Conservation (phyloP, 225 moss, liverwort and hornwort genomes). For the Physcomitrellopsis africana region DNA sequence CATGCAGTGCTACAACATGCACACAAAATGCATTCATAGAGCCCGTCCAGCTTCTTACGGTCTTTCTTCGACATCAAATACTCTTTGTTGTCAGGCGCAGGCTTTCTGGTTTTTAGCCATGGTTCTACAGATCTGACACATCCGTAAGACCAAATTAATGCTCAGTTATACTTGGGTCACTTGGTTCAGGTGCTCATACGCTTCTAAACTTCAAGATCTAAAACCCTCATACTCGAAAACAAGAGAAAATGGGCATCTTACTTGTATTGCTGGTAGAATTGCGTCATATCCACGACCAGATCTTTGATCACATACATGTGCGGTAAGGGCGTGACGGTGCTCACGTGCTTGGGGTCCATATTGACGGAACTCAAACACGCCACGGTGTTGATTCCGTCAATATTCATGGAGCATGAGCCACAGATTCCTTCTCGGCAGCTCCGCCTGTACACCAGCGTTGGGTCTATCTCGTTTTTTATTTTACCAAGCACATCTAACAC, state of each 20-base stretch:
- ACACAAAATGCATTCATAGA: slow-evolving; percentile 77
- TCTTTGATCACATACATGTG: slow-evolving; percentile 83
- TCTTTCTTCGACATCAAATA: slow-evolving; percentile 57
- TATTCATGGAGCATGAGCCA: slow-evolving; percentile 80
- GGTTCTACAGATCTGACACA: slow-evolving; percentile 51
- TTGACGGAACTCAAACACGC: slow-evolving; percentile 66
- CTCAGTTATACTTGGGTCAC: background rate
- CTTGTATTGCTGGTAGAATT: slow-evolving; percentile 78
- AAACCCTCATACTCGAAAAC: no score
- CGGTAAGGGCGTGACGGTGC: slow-evolving; percentile 68
- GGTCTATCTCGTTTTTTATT: slow-evolving; percentile 71
- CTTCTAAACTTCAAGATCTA: no score
- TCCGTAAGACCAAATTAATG: background rate
- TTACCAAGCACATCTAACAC: slow-evolving; percentile 67
- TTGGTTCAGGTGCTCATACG: no score
- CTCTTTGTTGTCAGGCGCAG: slow-evolving; percentile 47
- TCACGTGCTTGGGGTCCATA: slow-evolving; percentile 39
- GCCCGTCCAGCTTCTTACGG: slow-evolving; percentile 67
- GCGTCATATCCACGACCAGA: slow-evolving; percentile 77
- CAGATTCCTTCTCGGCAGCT: slow-evolving; percentile 81
- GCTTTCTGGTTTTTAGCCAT: slow-evolving; percentile 67
- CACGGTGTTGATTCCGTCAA: slow-evolving; percentile 65
- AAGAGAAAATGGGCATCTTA: slow-evolving; percentile 19
- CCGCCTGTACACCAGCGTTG: slow-evolving; percentile 62
- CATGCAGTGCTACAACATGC: slow-evolving; percentile 79